A percentile compares a stretch with the other conserved stretches of the same genome.
Evolutionary conservation across 2,329 filamentous ascomycete genomes (phyloP).

Genomic region (Grosmannia huntii): DNA sequence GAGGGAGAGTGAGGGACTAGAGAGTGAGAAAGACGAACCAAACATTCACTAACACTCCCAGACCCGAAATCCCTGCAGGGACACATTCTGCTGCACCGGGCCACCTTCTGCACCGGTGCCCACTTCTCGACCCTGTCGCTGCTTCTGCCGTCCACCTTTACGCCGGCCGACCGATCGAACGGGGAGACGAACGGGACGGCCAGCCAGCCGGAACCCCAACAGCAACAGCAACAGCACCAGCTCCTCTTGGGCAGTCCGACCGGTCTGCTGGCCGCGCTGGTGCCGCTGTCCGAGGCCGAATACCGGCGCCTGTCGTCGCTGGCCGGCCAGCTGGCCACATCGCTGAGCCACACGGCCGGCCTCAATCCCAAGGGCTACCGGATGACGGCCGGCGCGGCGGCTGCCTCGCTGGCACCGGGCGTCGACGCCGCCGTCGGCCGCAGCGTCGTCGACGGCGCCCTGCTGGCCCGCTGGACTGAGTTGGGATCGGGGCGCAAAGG

Average conservation of each 20-base stretch:
- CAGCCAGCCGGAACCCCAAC: not conserved
- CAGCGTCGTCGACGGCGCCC: conserved; percentile 64
- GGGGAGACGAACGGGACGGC: not conserved
- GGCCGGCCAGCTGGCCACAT: conserved; percentile 64
- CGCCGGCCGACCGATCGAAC: not conserved
- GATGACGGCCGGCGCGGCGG: conserved; percentile 32
- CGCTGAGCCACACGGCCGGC: conserved; percentile 63
- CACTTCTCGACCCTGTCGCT: conserved; percentile 64
- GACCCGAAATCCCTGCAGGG: conserved; percentile 90
- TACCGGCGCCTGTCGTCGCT: conserved; percentile 79
- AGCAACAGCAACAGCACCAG: conserved; percentile 14
- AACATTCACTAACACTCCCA: conserved; percentile 24
- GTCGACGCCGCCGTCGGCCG: conserved; percentile 48
- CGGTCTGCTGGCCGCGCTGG: conserved; percentile 65
- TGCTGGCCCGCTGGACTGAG: conserved; percentile 65
- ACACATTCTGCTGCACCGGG: conserved; percentile 72
- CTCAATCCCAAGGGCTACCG: conserved; percentile 77
- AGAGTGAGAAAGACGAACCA: too few species aligned
- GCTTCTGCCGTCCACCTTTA: conserved; percentile 53
- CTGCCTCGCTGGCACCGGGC: conserved; percentile 25
- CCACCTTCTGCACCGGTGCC: conserved; percentile 73
- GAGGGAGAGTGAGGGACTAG: too few species aligned
- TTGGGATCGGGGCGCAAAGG: conserved; percentile 55
- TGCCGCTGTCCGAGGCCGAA: conserved; percentile 61
- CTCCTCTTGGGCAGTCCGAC: conserved; percentile 27